These are phyloP conservation scores for Parmales sp. DNA, from an alignment of 108 stramenopile species.

Conservation along the genomic window DNA sequence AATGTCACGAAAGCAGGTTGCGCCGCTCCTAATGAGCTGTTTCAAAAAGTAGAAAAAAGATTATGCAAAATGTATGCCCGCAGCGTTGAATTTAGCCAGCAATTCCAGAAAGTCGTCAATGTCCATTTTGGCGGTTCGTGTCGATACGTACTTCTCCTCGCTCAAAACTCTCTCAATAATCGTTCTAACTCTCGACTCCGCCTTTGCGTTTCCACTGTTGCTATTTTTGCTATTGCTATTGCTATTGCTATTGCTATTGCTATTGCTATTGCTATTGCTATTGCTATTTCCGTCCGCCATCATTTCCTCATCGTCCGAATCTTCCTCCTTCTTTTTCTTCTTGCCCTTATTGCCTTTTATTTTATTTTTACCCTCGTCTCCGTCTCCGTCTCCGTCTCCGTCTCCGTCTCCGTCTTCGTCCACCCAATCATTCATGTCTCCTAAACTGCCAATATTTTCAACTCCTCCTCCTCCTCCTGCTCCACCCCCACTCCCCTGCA, in stretches of 20 bases:
- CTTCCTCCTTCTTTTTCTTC: conserved; percentile 13
- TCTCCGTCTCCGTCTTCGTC: not conserved
- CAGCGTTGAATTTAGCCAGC: conserved; percentile 75
- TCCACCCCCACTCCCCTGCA: conserved; percentile 23
- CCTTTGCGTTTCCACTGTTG: not conserved
- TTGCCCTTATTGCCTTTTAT: conserved; percentile 11
- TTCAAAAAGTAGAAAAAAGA: not conserved
- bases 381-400: conserved; percentile 1
- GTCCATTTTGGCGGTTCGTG: conserved; percentile 84
- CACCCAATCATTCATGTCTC: not conserved
- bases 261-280: no score
- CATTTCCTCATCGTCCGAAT: conserved; percentile 21
- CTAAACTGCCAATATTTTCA: not conserved
- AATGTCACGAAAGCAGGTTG: no score
- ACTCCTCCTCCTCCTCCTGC: conserved; percentile 9
- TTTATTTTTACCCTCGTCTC: not conserved
- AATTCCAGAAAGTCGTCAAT: conserved; percentile 90
- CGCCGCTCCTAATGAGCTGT: no score
- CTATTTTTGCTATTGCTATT: no score
- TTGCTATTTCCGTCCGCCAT: conserved; percentile 37
- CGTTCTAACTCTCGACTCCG: conserved; percentile 19
- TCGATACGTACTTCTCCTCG: conserved; percentile 60
- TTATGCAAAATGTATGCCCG: conserved; percentile 80
- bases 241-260: no score
- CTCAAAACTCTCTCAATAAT: conserved; percentile 72